Conservation (phyloP, 2,329 filamentous ascomycete genomes). For the Claviceps arundinis region DNA sequence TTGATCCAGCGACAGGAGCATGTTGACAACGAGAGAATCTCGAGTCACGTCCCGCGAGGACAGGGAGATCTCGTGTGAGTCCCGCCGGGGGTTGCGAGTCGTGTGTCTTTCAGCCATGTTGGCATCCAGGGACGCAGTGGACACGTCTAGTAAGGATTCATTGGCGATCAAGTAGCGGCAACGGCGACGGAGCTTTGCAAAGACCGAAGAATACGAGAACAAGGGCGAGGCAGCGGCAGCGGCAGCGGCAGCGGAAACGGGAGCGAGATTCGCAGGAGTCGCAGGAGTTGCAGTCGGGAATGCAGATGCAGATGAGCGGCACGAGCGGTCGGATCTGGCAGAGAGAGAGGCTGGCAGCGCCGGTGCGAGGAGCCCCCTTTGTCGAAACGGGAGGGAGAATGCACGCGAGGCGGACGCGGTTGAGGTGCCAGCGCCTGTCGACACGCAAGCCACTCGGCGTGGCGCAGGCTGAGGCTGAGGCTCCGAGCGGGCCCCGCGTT, state of each 20-base stretch:
- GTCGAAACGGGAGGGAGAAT: not conserved
- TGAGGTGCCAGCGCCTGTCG: not conserved
- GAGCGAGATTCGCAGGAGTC: not conserved
- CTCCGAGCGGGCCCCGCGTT: not conserved
- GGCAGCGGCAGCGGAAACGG: not conserved
- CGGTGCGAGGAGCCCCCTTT: not conserved
- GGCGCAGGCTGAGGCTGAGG: not conserved
- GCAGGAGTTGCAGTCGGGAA: not conserved
- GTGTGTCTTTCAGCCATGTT: conserved; percentile 15
- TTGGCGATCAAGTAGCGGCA: conserved; percentile 7
- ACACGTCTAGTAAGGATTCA: conserved; percentile 15
- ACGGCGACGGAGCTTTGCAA: conserved; percentile 1
- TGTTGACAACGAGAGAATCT: conserved; percentile 88
- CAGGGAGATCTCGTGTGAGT: conserved; percentile 79
- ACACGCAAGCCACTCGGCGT: not conserved
- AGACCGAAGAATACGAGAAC: not conserved
- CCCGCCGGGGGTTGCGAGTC: conserved; percentile 25
- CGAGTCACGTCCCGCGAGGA: conserved; percentile 64
- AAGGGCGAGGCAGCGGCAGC: not conserved
- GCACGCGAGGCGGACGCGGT: not conserved
- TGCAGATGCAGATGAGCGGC: not conserved
- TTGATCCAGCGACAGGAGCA: conserved; percentile 86
- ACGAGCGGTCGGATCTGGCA: not conserved
- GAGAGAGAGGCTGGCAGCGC: not conserved
- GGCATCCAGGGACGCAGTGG: conserved; percentile 8